phyloP scores from a whole-genome alignment of 208 protist genomes.

The Leishmania turanica region DNA sequence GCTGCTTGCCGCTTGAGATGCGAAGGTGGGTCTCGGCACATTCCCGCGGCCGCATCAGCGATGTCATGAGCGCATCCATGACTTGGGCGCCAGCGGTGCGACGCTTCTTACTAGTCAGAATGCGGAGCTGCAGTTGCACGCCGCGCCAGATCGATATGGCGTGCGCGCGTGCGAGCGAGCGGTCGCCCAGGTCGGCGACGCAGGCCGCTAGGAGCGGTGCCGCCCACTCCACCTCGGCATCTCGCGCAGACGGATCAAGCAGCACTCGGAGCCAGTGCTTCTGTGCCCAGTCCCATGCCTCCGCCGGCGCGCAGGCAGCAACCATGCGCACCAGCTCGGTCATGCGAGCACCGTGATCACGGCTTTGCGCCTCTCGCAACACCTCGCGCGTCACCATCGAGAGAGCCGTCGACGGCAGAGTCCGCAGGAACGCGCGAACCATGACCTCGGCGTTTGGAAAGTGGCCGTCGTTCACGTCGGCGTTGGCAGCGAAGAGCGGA shows the following conservation, averaged over 20 bases:
- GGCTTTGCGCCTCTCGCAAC: conserved; percentile 19
- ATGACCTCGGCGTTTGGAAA: not conserved
- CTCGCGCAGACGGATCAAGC: conserved; percentile 14
- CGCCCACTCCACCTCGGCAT: conserved; percentile 45
- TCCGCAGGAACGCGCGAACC: conserved; percentile 13
- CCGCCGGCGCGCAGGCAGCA: conserved; percentile 34
- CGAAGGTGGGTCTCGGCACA: not conserved
- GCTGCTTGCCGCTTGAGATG: not conserved
- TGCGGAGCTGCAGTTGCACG: conserved; percentile 22
- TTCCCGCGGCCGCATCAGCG: conserved; percentile 19
- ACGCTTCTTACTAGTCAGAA: conserved; percentile 23
- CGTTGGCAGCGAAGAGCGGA: conserved; percentile 24
- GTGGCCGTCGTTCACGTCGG: not conserved
- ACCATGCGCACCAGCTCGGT: conserved; percentile 38
- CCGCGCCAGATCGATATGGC: conserved; percentile 9
- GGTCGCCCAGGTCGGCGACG: conserved; percentile 36
- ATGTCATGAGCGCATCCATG: conserved; percentile 10
- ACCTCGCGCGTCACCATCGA: conserved; percentile 16
- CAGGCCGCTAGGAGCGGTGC: conserved; percentile 43
- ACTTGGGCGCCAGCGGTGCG: conserved; percentile 11
- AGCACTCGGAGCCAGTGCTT: conserved; percentile 42
- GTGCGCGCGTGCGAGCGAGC: conserved; percentile 2
- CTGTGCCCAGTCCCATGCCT: conserved; percentile 41
- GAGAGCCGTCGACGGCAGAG: conserved; percentile 20
- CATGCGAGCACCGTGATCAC: conserved; percentile 35